Base-by-base conservation (phyloP, 805 yeast species). In the Myxozyma mucilagina region DNA sequence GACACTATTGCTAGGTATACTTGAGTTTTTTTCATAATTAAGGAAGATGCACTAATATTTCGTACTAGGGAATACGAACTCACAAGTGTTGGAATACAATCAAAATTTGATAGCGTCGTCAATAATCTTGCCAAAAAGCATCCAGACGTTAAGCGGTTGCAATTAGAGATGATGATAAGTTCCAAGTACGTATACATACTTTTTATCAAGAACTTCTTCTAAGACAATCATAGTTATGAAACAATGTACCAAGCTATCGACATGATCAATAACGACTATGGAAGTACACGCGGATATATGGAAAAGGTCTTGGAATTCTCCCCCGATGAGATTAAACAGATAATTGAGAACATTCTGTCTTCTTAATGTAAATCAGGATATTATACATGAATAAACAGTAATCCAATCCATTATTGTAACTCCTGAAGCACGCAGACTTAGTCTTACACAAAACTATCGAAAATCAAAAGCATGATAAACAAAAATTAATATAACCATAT, bases 11-110 rank as follows among this genome's bases (percentile, higher is more conserved):
- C 89, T 0, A 80, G 61, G 56, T 52, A 51, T 24, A 24, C 29
- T 24, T 24, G 29, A 24, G 29, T 24, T 24, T 4, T 24, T 4
- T 20, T 3, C 18, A n/a, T 35, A 9, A 7, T 14, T 3, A 13
- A 41, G n/a, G 29, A 41, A 35, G 14, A 36, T 38, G 29, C 29
- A 36, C 6, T 39, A 7, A 14, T 3, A 5, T 32, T 56, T 54
- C 31, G 31, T 47, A 10, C 32, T 34, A 18, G 84, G 65, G 97
- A 90, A 69, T 90, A 89, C 69, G 94, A 87, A 70, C 74, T 90
- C 68, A 87, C 96, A 0, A 78, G 86, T 0, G 70, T 80, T 49
- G 96, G 96, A 0, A 74, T 87, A 53, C 67, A 64, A 53, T n/a
- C 24, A 56, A 43, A 32, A 20, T 43, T 41, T 35, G 47, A 32